Evolutionary conservation across 371 early-diverging fungal species (phyloP).

Genomic region (Rhizopus delemar): DNA sequence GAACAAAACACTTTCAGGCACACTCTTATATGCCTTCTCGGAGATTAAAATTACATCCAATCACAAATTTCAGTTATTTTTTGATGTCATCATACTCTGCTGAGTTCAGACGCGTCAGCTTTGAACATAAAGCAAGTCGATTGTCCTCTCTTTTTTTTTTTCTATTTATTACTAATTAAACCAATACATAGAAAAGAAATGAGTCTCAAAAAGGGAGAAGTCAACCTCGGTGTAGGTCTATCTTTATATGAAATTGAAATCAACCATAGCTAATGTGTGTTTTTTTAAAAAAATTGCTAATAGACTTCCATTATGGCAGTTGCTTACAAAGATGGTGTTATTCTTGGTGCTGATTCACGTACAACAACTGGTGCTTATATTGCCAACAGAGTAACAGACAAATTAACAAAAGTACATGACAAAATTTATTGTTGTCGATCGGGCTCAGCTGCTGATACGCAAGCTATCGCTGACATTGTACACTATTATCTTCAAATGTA

Average conservation of each 20-base stretch:
- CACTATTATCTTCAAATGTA: constrained; percentile 92
- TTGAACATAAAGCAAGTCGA: neutral
- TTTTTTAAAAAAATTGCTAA: neutral
- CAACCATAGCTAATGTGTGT: neutral
- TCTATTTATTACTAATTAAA: constrained; percentile 1
- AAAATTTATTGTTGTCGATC: constrained; percentile 97
- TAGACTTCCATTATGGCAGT: constrained; percentile 99
- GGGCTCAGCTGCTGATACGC: constrained; percentile 99
- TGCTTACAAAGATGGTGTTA: constrained; percentile 92
- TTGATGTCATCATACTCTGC: constrained; percentile 2
- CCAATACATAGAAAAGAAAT: constrained; percentile 23
- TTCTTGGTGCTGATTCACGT: constrained; percentile 98
- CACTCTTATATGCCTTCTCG: too few species aligned
- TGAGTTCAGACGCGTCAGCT: constrained; percentile 2
- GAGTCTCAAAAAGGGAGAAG: constrained; percentile 91
- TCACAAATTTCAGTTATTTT: neutral
- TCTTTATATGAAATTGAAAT: neutral
- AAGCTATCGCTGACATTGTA: constrained; percentile 96
- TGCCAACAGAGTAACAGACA: constrained; percentile 97
- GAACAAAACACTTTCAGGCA: too few species aligned
- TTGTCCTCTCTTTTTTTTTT: constrained; percentile 1
- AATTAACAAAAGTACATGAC: constrained; percentile 97
- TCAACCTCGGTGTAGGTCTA: constrained; percentile 85
- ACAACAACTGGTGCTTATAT: constrained; percentile 97
- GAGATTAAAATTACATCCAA: too few species aligned